Evolutionary conservation across 2,329 filamentous ascomycete species (phyloP), one percentile per base, ranked within the genome.

Genomic region (Rosellinia necatrix): DNA sequence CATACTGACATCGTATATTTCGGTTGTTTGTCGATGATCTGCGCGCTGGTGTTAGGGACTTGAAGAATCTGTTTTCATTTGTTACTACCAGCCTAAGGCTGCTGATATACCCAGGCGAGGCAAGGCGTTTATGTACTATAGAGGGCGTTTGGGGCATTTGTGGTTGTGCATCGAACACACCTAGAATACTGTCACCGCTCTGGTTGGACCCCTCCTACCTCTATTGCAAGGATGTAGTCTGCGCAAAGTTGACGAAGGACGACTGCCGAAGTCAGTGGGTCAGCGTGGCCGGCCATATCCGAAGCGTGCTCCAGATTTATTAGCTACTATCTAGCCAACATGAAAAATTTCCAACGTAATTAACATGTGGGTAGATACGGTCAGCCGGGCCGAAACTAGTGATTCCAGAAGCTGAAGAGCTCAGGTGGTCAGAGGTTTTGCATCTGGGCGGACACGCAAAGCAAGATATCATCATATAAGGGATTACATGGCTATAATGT

Each of bases 51-150:
- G 41, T 38, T 35, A 41, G 21, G n/a, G 42, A 37, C 34, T 60
- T 54, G 25, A 42, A 29, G 25, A 42, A 29, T 55, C 37, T 57
- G 29, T 34, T 50, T 57, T 49, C 17, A 49, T 48, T 56, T 59
- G 44, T 53, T 52, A 34, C 25, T 27, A 44, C 41, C 42, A 52
- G 34, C 27, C 38, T 27, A 38, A 30, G 48, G 53, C 44, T 56
- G 47, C 46, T 43, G 34, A 58, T 44, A 55, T 53, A 58, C 55
- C 51, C 55, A 52, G 38, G 41, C 35, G 44, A 37, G 19, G 35
- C 35, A 44, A 29, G 38, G 43, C 48, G 52, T 53, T 56, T 24
- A 51, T 56, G 47, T 53, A 54, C 42, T 32, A 54, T 54, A 43
- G 44, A 47, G 46, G 44, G 53, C 42, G 42, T 53, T 49, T 19